Base-by-base conservation (phyloP, 345 rosid genomes). In the Sonneratia alba region DNA sequence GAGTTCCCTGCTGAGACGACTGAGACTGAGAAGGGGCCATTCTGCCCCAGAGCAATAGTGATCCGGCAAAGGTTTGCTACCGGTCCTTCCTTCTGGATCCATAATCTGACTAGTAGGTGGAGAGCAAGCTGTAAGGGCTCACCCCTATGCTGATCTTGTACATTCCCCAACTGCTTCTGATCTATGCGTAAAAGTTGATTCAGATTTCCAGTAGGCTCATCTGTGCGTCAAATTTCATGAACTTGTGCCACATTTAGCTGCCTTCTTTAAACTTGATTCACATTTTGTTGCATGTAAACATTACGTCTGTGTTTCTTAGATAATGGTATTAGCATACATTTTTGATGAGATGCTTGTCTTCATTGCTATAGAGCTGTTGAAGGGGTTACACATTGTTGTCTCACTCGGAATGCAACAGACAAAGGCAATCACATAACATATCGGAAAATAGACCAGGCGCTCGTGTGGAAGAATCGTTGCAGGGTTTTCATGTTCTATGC, bases 21-120 rank as follows among this genome's bases (percentile, higher is more conserved):
- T 76, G 79, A 86, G 78, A 80, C 74, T 76, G 79, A 86, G 78
- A 81, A 88, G 78, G 83, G 73, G 74, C 75, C 86, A 81, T 42
- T 77, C 89, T 19, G 73, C 72, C 45, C 71, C 68, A 49, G 79
- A 59, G 66, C 78, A 76, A 63, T 85, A 55, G 78, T 24, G 36
- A 68, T 37, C 13, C 3, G 53, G 16, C 7, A 22, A 48, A 34
- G 11, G 70, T 9, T 38, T 67, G 21, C 24, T 38, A 10, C 7
- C 21, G 16, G 24, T n/a, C 19, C 27, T 22, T 24, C 18, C 69
- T 43, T 68, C 53, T 40, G 36, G 7, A 45, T 8, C 9, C 11
- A 42, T 6, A 68, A 24, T 10, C 34, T 68, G 21, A 24, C 34
- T 67, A 2, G 36, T 61, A 61, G 51, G 36, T 47, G 27, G 70